Base-by-base conservation (phyloP, 1,284 basidiomycete genomes). In the Apiotrichum domesticum region DNA sequence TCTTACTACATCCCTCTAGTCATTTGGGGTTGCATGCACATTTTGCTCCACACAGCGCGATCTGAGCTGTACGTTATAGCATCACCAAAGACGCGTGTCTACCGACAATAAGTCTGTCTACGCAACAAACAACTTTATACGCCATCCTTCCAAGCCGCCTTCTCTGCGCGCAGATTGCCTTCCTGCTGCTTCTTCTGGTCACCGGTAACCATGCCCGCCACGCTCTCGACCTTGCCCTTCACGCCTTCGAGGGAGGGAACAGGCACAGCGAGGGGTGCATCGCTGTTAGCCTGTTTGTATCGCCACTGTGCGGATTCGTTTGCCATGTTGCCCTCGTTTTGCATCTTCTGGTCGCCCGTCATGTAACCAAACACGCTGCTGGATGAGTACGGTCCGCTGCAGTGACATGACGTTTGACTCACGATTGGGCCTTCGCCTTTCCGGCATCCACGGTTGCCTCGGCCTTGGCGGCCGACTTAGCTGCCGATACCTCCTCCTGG, bases 381-480 rank as follows among this genome's bases (percentile, higher is more conserved):
- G 29, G 29, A 29, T 29, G 29, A 29, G 29, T 29, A 29, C 3
- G 29, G 29, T 29, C 29, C 29, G 29, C 3, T 29, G 29, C 29
- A 29, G 29, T 29, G n/a, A n/a, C n/a, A n/a, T n/a, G n/a, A n/a
- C n/a, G n/a, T n/a, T n/a, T n/a, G n/a, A 72, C 73, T 55, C 42
- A 77, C 74, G 69, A 67, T 61, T 77, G 73, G 6, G 66, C 58
- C 57, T 77, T 77, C 5, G 66, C 77, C 14, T 58, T 55, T 4
- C 63, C 65, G 0, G 66, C 53, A 49, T 77, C 73, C 1, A 66
- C 60, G 0, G 63, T 64, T 2, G 72, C 69, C 13, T 75, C 75
- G 3, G 60, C 62, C 10, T 67, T 67, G 33, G 69, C 64, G 34
- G 63, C 53, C n/a, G 40, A 29, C 57, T 71, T 71, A 15, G 77